Percentiles rank a stretch among this genome's conserved stretches.
These are phyloP conservation scores for Monocercomonoides exilis DNA, from an alignment of 78 protist species.

Conservation along the genomic window DNA sequence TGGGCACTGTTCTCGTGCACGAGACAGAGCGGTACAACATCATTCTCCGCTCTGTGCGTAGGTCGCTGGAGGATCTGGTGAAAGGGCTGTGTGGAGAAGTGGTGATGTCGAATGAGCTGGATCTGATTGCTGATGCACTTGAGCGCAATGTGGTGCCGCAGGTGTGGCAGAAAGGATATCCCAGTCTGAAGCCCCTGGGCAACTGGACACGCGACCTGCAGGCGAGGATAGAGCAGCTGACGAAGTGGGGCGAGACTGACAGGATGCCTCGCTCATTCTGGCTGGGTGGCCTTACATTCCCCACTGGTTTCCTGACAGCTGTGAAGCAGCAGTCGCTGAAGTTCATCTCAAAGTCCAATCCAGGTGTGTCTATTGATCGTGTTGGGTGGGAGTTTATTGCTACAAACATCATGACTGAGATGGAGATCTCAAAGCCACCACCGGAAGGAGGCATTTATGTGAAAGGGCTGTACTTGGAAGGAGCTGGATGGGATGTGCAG, in stretches of 20 bases:
- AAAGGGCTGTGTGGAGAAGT: slow-evolving; percentile 64
- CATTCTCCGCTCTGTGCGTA: slow-evolving; percentile 36
- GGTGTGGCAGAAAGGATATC: slow-evolving; percentile 54
- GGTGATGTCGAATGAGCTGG: slow-evolving; percentile 69
- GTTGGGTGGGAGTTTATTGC: slow-evolving; percentile 59
- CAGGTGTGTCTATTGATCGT: slow-evolving; percentile 52
- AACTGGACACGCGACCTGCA: slow-evolving; percentile 64
- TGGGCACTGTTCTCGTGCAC: slow-evolving; percentile 54
- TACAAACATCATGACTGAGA: slow-evolving; percentile 4
- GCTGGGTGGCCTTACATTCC: slow-evolving; percentile 78
- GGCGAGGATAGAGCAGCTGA: slow-evolving; percentile 48
- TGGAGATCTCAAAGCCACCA: not conserved
- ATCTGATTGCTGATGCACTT: slow-evolving; percentile 37
- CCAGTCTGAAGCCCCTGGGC: slow-evolving; percentile 62
- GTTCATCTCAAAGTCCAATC: not conserved
- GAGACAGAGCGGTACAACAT: slow-evolving; percentile 67
- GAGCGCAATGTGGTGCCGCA: slow-evolving; percentile 55
- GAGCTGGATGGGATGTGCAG: slow-evolving; percentile 65
- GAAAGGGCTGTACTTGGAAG: slow-evolving; percentile 61
- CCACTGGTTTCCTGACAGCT: slow-evolving; percentile 80
- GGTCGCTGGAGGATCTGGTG: slow-evolving; percentile 34
- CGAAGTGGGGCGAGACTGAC: slow-evolving; percentile 41
- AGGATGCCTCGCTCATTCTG: slow-evolving; percentile 54
- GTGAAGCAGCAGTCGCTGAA: slow-evolving; percentile 57
- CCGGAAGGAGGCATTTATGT: slow-evolving; percentile 69